Percentiles rank a stretch among this genome's conserved stretches.
These are phyloP conservation scores for Trichoderma sp. DNA, from an alignment of 2,329 filamentous ascomycete genomes.

Conservation along the genomic window DNA sequence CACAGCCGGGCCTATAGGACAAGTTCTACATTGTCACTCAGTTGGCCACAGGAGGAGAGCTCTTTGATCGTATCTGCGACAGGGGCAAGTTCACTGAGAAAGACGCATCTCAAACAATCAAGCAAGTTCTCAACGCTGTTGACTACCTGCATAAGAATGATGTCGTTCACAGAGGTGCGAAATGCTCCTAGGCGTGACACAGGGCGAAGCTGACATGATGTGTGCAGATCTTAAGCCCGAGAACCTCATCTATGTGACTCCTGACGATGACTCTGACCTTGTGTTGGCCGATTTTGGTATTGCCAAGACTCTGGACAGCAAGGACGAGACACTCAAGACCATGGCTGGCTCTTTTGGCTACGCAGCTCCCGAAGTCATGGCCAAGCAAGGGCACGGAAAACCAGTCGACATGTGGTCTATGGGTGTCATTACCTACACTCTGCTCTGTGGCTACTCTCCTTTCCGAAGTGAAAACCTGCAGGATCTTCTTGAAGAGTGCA, in stretches of 20 bases:
- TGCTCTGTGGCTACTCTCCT: constrained; percentile 96
- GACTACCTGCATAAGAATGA: constrained; percentile 93
- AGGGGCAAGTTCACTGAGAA: constrained; percentile 98
- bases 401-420: constrained; percentile 99
- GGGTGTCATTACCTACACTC: constrained; percentile 96
- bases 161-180: constrained; percentile 84
- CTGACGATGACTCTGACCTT: constrained; percentile 70
- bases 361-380: constrained; percentile 95
- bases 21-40: constrained; percentile 99
- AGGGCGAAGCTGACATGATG: not conserved
- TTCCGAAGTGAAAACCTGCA: constrained; percentile 93
- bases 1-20: constrained; percentile 56
- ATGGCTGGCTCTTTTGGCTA: constrained; percentile 99
- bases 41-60: constrained; percentile 88
- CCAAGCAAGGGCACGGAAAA: constrained; percentile 95
- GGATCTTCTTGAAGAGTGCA: constrained; percentile 94
- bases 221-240: constrained; percentile 88
- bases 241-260: constrained; percentile 90
- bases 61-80: constrained; percentile 98
- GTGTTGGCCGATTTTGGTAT: constrained; percentile 98
- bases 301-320: constrained; percentile 91
- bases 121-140: constrained; percentile 87
- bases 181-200: not conserved
- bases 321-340: constrained; percentile 88
- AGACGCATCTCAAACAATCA: constrained; percentile 93